These are phyloP conservation scores for Phytophthora multivora DNA, from an alignment of 352 stramenopile genomes.

Conservation along the genomic window DNA sequence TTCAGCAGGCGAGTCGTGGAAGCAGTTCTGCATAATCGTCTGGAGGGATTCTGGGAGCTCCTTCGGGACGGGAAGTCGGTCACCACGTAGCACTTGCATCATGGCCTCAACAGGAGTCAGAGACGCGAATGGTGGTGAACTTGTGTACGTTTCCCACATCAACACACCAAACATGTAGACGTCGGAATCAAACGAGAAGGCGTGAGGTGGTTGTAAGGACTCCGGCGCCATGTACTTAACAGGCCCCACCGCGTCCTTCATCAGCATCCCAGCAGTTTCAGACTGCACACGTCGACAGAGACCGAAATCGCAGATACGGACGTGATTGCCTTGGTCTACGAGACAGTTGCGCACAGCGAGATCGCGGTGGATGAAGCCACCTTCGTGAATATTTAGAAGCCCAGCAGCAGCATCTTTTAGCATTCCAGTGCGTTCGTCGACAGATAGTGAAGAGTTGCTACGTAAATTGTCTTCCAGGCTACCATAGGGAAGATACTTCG, in stretches of 20 bases:
- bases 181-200: slow-evolving; percentile 80
- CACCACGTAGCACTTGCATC: slow-evolving; percentile 63
- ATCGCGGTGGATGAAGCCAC: slow-evolving; percentile 83
- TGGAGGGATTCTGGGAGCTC: slow-evolving; percentile 54
- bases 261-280: slow-evolving; percentile 51
- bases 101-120: slow-evolving; percentile 68
- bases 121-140: slow-evolving; percentile 52
- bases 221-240: slow-evolving; percentile 89
- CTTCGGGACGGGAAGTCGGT: slow-evolving; percentile 54
- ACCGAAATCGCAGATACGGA: slow-evolving; percentile 85
- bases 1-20: slow-evolving; percentile 63
- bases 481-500: slow-evolving; percentile 74
- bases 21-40: slow-evolving; percentile 71
- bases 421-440: slow-evolving; percentile 62
- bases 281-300: slow-evolving; percentile 69
- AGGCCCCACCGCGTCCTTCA: slow-evolving; percentile 69
- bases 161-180: slow-evolving; percentile 87
- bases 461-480: slow-evolving; percentile 77
- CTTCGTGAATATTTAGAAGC: slow-evolving; percentile 86
- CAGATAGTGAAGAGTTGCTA: slow-evolving; percentile 28
- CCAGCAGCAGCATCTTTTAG: slow-evolving; percentile 74
- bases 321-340: slow-evolving; percentile 59
- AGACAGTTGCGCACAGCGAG: slow-evolving; percentile 82
- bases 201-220: slow-evolving; percentile 72
- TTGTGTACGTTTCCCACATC: slow-evolving; percentile 83